Base-by-base conservation (phyloP, 164 flowering plant species). In the Paratinospora sagittata region DNA sequence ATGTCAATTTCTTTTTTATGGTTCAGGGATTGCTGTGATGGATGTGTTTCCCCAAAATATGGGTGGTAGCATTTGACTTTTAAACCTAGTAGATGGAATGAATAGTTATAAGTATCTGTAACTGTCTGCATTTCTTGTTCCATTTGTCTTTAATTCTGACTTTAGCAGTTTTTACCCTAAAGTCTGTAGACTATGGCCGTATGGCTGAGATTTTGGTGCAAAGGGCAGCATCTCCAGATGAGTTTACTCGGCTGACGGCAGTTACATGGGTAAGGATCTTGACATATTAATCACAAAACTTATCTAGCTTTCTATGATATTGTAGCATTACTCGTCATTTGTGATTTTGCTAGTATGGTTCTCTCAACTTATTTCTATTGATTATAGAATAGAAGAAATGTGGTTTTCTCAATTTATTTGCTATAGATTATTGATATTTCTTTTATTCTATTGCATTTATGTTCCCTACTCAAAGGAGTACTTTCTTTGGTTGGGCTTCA, bases 161-260 rank as follows among this genome's bases (percentile, higher is more conserved):
- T 78, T 63, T 74, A 82, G 82, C 84, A 52, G 81, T 83, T 89
- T 83, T 79, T 87, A 68, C 84, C 85, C 68, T 87, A 84, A 85
- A 92, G 99, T 95, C 99, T 87, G 99, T 95, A 92, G 99, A 95
- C 88, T 95, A 92, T 83, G 99, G 99, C 76, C 97, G 99, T 78
- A 95, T 95, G 97, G 99, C 99, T 78, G 97, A 92, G 79, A 95
- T 95, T 70, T 81, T 95, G 83, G 97, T 95, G 17, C 94, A 89
- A 73, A 90, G 99, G 81, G 99, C 97, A 57, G 85, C 83, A 76
- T 86, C 99, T 69, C 81, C 84, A 13, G 99, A 95, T 84, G 96
- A 88, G 76, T 95, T 92, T 82, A 95, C 99, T 47, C 84, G 99
- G 72, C 77, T 88, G 82, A 92, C 96, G 63, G 92, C 97, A 45